Evolutionary conservation across 805 yeast genomes (phyloP).

Genomic region (Schizosaccharomyces japonicus): DNA sequence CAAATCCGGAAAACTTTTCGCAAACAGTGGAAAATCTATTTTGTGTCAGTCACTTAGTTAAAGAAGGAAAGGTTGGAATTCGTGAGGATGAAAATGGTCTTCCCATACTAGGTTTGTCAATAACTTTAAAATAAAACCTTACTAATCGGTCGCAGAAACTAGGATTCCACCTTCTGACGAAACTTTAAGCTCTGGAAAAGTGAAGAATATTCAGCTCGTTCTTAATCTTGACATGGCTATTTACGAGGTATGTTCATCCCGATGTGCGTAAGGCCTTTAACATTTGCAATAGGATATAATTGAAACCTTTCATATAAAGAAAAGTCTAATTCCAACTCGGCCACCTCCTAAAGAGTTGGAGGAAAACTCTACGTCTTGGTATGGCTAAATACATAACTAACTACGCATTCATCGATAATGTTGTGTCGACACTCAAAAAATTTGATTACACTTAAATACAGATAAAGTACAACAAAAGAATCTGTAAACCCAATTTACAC

Average conservation of each 20-base stretch:
- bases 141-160: neutral
- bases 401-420: no score
- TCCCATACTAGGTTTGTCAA: slow-evolving; percentile 9
- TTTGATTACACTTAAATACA: no score
- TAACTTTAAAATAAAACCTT: neutral
- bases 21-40: slow-evolving; percentile 70
- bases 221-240: neutral
- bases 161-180: neutral
- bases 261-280: neutral
- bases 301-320: slow-evolving; percentile 29
- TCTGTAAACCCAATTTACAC: no score
- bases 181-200: neutral
- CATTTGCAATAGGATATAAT: slow-evolving; percentile 19
- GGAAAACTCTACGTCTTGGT: neutral
- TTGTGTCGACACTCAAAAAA: no score
- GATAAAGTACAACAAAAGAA: no score
- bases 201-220: neutral
- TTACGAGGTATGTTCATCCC: neutral
- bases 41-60: slow-evolving; percentile 53
- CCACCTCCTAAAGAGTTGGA: no score
- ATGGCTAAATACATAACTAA: no score
- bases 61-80: slow-evolving; percentile 41
- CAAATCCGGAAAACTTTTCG: slow-evolving; percentile 54
- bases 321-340: slow-evolving; percentile 28
- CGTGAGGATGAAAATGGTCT: slow-evolving; percentile 21